Conservation (phyloP, 345 rosid species). For the rapeseed (Brassica napus) region Da-Ae NC_063442.1:36947001-36947500, state of each 20-base stretch:
- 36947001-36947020: too few relatives aligned
- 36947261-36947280: constrained; percentile 79
- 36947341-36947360: constrained; percentile 83
- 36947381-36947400: constrained; percentile 54
- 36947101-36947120: constrained; percentile 51
- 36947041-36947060: too few relatives aligned
- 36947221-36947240: constrained; percentile 79
- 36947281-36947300: constrained; percentile 63
- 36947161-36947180: constrained; percentile 67
- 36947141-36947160: constrained; percentile 65
- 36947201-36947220: constrained; percentile 65
- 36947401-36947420: constrained; percentile 63
- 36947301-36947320: constrained; percentile 65
- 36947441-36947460: constrained; percentile 86
- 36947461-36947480: constrained; percentile 71
- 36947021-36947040: too few relatives aligned
- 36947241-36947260: constrained; percentile 80
- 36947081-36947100: not conserved
- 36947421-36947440: constrained; percentile 73
- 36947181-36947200: constrained; percentile 66
- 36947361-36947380: constrained; percentile 19
- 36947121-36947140: constrained; percentile 52
- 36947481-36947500: constrained; percentile 80
- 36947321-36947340: constrained; percentile 81
- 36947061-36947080: not conserved